A percentile compares a stretch with the other conserved stretches of the same genome.
phyloP scores from a whole-genome alignment of 176 grass and related monocot genomes.

The Avena insularis region DNA sequence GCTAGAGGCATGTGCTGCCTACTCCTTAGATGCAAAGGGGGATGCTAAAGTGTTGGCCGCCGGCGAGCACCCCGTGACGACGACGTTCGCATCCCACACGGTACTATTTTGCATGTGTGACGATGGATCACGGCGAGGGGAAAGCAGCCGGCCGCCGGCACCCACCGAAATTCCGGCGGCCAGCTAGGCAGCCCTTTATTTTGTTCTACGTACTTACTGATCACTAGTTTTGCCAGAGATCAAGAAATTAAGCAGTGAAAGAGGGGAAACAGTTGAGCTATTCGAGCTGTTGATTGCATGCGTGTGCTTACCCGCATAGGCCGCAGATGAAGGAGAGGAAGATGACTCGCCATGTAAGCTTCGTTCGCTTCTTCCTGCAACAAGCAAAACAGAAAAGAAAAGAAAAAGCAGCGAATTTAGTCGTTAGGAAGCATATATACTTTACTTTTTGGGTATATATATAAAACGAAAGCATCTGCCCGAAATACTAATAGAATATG shows the following conservation, averaged over 20 bases:
- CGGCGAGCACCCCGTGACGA: constrained; percentile 35
- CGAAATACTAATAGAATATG: not conserved
- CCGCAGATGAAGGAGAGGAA: constrained; percentile 68
- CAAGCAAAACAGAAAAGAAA: too few species aligned
- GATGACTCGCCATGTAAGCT: constrained; percentile 73
- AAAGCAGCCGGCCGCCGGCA: not conserved
- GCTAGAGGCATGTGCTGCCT: not conserved
- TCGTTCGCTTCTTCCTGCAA: constrained; percentile 63
- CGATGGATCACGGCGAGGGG: too few species aligned
- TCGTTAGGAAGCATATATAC: too few species aligned
- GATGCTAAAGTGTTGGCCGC: not conserved
- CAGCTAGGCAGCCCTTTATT: too few species aligned
- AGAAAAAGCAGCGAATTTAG: too few species aligned
- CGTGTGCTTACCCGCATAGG: constrained; percentile 61
- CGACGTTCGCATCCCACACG: too few species aligned
- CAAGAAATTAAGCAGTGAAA: too few species aligned
- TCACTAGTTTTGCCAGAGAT: too few species aligned
- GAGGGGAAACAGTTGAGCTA: not conserved
- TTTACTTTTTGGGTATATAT: too few species aligned
- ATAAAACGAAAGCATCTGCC: too few species aligned
- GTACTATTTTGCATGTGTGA: too few species aligned
- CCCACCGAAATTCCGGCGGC: constrained; percentile 4
- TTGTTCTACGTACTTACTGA: too few species aligned
- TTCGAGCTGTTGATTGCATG: not conserved
- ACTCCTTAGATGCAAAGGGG: not conserved